Base-by-base conservation (phyloP, 768 basidiomycete species). In the Mycena pura region DNA sequence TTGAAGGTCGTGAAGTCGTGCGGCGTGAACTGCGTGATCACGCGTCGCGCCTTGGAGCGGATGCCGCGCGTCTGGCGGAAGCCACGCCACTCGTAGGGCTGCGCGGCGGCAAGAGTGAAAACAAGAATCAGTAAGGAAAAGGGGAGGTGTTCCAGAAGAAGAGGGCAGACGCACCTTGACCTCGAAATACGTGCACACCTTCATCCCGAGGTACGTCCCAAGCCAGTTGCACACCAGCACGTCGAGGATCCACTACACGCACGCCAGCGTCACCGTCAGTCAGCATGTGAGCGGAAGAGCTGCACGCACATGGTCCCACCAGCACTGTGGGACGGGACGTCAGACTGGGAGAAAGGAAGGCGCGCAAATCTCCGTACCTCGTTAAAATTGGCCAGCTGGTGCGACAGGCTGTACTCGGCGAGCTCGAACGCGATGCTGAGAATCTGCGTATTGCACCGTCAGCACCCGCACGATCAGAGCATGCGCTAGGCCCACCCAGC, bases 81-180 rank as follows among this genome's bases (percentile, higher is more conserved):
- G 14, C 93, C 93, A 52, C 92, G 88, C 93, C 92, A 94, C 64
- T 86, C 87, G 69, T 92, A 94, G 39, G 89, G 90, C 92, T 93
- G 64, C 15, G 31, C 3, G 40, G n/a, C n/a, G n/a, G n/a, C 10
- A 13, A 32, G 3, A 5, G 28, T 17, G 19, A 9, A 4, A 28
- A 25, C 4, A 28, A 19, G 21, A 22, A 10, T 36, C 7, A 22
- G 41, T 13, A 13, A 24, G 41, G 40, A 15, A 34, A n/a, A 40
- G 27, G 38, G 44, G 44, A 36, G 49, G 45, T 45, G 49, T 45
- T 60, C 57, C 59, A 62, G 27, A 55, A 60, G 62, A 54, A 46
- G 44, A 38, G 49, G 29, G 28, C 57, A 52, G 46, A 62, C 79
- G 60, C 65, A 90, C 91, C 82, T 93, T 94, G 57, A 95, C 93